Percentiles rank a stretch among this genome's conserved stretches.
These are phyloP conservation scores for Paramecium bursaria DNA, from an alignment of 73 alveolate species.

Conservation along the genomic window DNA sequence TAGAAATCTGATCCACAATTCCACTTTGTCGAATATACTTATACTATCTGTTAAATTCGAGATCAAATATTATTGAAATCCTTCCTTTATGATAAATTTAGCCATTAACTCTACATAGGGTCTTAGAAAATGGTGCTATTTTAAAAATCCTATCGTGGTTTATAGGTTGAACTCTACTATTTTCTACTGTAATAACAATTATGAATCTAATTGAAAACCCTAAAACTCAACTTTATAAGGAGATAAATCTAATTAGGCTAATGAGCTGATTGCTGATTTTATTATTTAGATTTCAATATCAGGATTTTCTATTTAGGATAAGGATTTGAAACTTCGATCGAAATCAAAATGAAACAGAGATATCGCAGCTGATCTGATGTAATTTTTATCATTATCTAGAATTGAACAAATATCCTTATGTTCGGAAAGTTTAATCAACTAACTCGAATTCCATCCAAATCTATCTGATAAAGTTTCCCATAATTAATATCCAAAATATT, in stretches of 20 bases:
- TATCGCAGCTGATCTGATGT: constrained; percentile 20
- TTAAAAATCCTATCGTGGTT: constrained; percentile 9
- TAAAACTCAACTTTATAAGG: constrained; percentile 24
- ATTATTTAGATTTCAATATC: neutral
- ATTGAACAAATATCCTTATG: neutral
- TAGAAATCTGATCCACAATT: constrained; percentile 46
- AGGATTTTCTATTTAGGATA: neutral
- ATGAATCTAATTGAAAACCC: neutral
- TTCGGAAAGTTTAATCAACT: neutral
- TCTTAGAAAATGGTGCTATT: neutral
- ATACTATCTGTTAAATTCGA: neutral
- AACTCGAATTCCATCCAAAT: constrained; percentile 41
- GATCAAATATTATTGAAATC: constrained; percentile 4
- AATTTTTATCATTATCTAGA: neutral
- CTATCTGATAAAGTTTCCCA: too few relatives aligned
- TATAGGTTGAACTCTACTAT: neutral
- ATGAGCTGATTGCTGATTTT: neutral
- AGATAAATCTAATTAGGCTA: constrained; percentile 3
- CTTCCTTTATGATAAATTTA: constrained; percentile 16
- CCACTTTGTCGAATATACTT: constrained; percentile 43
- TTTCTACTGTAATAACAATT: neutral
- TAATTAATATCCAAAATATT: too few relatives aligned
- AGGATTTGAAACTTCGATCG: neutral
- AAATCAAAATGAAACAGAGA: constrained; percentile 29
- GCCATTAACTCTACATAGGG: constrained; percentile 34